Evolutionary conservation across 768 basidiomycete species (phyloP).

Genomic region (Myochromella boudieri): DNA sequence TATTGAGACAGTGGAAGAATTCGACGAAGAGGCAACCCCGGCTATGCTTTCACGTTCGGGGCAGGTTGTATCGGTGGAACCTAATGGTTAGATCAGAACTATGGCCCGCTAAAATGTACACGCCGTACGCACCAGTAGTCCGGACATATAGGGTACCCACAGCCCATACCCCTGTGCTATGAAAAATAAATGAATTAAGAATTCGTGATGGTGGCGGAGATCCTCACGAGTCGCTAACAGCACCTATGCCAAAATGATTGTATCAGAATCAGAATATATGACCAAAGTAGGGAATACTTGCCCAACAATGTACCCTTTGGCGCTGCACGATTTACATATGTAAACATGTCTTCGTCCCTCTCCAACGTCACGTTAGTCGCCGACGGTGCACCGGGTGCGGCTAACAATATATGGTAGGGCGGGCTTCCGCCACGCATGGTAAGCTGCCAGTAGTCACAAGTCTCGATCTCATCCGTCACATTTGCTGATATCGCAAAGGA

Average conservation of each 20-base stretch:
- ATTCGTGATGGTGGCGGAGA: background rate
- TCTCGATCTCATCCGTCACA: constrained; percentile 29
- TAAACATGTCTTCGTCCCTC: constrained; percentile 30
- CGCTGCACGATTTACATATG: constrained; percentile 35
- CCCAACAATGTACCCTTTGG: constrained; percentile 34
- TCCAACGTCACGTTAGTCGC: constrained; percentile 38
- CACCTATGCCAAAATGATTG: constrained; percentile 23
- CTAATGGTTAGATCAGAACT: constrained; percentile 9
- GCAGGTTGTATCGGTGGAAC: constrained; percentile 32
- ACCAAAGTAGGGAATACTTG: constrained; percentile 21
- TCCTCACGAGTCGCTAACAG: constrained; percentile 43
- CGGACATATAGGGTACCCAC: constrained; percentile 27
- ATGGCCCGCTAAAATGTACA: background rate
- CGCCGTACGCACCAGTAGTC: constrained; percentile 17
- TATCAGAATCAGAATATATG: background rate
- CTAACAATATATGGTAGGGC: constrained; percentile 40
- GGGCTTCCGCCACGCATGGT: constrained; percentile 36
- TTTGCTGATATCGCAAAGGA: constrained; percentile 35
- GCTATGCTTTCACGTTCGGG: constrained; percentile 28
- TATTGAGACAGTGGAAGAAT: background rate
- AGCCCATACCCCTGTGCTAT: constrained; percentile 39
- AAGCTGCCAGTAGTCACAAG: constrained; percentile 43
- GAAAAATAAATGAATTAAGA: background rate
- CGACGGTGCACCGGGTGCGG: constrained; percentile 28
- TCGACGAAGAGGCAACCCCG: constrained; percentile 11